Evolutionary conservation across 2,329 filamentous ascomycete species (phyloP), one percentile per base, ranked within the genome.

Genomic region (Beauveria sp.): DNA sequence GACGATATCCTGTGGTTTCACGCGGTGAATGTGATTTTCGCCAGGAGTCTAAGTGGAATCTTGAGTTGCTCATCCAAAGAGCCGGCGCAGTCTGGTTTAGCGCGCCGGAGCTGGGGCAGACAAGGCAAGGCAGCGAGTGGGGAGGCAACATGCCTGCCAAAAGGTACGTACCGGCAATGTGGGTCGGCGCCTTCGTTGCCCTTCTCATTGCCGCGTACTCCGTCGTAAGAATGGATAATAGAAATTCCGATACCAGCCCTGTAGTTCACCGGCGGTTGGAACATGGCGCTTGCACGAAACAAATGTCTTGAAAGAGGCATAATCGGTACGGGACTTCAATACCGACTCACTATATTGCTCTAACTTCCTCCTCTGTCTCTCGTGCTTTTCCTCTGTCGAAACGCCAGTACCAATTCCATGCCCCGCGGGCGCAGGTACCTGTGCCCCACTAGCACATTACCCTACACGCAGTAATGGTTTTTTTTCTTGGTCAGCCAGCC

Each of bases 51-150:
- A 67, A 66, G 65, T 71, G 70, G 71, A 69, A 72, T 72, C 71
- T 72, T 66, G 68, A 72, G 66, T 65, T 70, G 71, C 70, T 69
- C 69, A 68, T 74, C 61, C 64, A 73, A 68, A 67, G 70, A 64
- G 66, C 34, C 67, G 67, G 60, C 62, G 68, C 67, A 66, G 63
- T 69, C 70, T 70, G 65, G 71, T 68, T 65, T 74, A 74, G 72
- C 69, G 69, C 67, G 64, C 51, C 50, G 59, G 52, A 24, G 31
- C 40, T 48, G 22, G 38, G 34, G 34, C 28, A 31, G 28, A 31
- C 28, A 31, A 31, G 28, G 26, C 34, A 38, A 38, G 31, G 34
- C 34, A 38, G 34, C 34, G 34, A 61, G 67, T 66, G 67, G 64
- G 66, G 65, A 64, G 56, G 62, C 63, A 64, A 64, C 34, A 64